phyloP scores from a whole-genome alignment of 2,329 filamentous ascomycete genomes.

The Colletotrichum sojae region DNA sequence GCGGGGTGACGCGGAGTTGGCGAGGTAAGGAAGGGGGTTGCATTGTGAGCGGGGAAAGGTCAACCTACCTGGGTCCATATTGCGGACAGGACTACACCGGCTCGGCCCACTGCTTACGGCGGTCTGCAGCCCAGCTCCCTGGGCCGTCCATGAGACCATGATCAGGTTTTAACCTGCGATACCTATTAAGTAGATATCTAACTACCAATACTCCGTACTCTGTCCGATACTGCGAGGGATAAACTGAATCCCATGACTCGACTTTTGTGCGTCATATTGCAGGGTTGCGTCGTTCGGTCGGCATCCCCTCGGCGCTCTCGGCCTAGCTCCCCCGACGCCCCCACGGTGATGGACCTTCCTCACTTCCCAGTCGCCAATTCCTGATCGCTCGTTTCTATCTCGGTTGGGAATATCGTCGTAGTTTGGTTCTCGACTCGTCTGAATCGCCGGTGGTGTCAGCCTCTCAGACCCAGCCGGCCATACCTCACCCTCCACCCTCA shows the following conservation, averaged over 20 bases:
- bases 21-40: neutral
- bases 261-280: no score
- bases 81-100: neutral
- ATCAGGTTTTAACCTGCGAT: slow-evolving; percentile 4
- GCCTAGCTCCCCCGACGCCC: slow-evolving; percentile 11
- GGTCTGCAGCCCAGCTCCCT: neutral
- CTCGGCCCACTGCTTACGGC: neutral
- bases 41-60: no score
- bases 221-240: no score
- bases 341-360: neutral
- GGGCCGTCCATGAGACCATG: neutral
- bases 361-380: slow-evolving; percentile 10
- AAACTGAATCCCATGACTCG: no score
- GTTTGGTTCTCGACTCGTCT: slow-evolving; percentile 15
- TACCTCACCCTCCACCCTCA: neutral
- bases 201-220: no score
- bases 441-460: slow-evolving; percentile 16
- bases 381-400: neutral
- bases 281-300: neutral
- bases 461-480: neutral
- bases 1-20: slow-evolving; percentile 28
- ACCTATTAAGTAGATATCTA: neutral
- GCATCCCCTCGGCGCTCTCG: neutral
- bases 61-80: neutral
- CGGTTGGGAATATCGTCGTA: slow-evolving; percentile 6